Evolutionary conservation across 495 filamentous ascomycete genomes (phyloP), one percentile per base, ranked within the genome.

Genomic region (Penicillium cinerascens): DNA sequence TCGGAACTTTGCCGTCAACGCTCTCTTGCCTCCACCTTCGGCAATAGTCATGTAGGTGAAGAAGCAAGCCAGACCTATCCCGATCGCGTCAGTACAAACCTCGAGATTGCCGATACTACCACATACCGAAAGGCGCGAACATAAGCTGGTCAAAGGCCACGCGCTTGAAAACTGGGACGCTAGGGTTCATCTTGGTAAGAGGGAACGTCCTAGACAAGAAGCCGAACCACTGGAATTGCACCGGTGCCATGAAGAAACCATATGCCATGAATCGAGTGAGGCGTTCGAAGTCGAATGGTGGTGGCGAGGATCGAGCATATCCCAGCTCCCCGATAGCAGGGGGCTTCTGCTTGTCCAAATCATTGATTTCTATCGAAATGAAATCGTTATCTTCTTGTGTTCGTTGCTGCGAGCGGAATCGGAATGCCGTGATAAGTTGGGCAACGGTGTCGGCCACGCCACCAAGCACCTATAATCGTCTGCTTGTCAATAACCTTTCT

Each of bases 41-140:
- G 95, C 89, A 29, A 97, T 68, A 0, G 93, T 97, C 92, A 99
- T 97, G 69, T 86, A 93, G 0, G 87, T 89, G 69, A 99, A 99
- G 78, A 98, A 98, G 65, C 76, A 78, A 3, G 80, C 88, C 50
- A 98, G 81, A 66, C 87, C 87, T 89, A 54, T n/a, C 44, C 38
- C 11, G 38, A 26, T 29, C 16, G 26, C 44, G 54, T 61, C 61
- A 65, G 52, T 42, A n/a, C 38, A 22, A 56, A 10, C 21, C 6
- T 37, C 20, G 38, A 41, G 20, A 13, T 1, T 11, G 29, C 11
- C 13, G 29, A 33, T 10, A 10, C 17, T 44, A 44, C 17, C 18
- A 35, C 75, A 61, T 78, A 84, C 92, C 91, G 51, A 92, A 78
- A 17, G 95, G 95, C 21, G 95, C 93, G 72, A 97, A 97, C 26